Evolutionary conservation across 306 rosid genomes (phyloP).

Genomic region (Lathyrus sativus): DNA sequence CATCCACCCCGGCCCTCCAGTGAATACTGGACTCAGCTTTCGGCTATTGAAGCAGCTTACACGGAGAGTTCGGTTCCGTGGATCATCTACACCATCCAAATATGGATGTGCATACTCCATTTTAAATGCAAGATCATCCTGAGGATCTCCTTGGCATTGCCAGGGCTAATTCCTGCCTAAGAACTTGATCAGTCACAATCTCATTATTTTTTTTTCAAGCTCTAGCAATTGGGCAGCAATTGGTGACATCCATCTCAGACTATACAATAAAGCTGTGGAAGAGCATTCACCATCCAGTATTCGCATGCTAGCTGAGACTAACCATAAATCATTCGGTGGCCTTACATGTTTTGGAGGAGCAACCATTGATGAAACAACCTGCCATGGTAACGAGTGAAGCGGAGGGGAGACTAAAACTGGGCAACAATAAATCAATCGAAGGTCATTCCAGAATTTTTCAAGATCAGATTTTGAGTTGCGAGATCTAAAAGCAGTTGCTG

Average conservation of each 20-base stretch:
- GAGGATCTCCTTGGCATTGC: slow-evolving; percentile 93
- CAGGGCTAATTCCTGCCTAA: slow-evolving; percentile 85
- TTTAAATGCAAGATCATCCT: no score
- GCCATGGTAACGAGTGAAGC: slow-evolving; percentile 87
- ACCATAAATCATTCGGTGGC: slow-evolving; percentile 79
- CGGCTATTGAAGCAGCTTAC: no score
- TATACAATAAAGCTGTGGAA: slow-evolving; percentile 71
- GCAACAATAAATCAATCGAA: slow-evolving; percentile 84
- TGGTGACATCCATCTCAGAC: slow-evolving; percentile 89
- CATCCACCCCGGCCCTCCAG: no score
- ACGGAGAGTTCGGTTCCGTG: no score
- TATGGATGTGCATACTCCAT: no score
- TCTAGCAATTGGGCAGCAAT: slow-evolving; percentile 95
- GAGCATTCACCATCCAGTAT: slow-evolving; percentile 90
- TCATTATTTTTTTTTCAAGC: slow-evolving; percentile 96
- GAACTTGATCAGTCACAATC: slow-evolving; percentile 79
- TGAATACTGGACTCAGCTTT: no score
- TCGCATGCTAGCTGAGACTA: slow-evolving; percentile 93
- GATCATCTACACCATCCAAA: no score
- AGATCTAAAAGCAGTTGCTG: slow-evolving; percentile 70
- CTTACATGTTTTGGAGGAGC: slow-evolving; percentile 97
- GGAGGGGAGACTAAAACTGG: slow-evolving; percentile 82
- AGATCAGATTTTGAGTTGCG: slow-evolving; percentile 70
- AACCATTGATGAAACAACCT: slow-evolving; percentile 78
- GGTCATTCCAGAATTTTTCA: slow-evolving; percentile 86